These are phyloP conservation scores for Mariannaea sp. DNA, from an alignment of 2,329 filamentous ascomycete genomes.

Conservation along the genomic window DNA sequence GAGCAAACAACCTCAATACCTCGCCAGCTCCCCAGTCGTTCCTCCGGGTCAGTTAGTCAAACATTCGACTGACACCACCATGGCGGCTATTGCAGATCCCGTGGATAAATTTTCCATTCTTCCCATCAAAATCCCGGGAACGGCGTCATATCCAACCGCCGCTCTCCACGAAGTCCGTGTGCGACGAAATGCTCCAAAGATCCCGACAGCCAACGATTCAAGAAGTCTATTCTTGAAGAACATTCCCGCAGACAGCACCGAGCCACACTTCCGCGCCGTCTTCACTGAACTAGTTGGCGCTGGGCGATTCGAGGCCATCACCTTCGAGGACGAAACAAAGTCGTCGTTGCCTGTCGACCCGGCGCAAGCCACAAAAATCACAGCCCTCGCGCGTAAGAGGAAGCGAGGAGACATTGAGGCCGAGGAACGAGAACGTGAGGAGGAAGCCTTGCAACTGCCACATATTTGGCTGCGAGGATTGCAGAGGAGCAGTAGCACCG, in stretches of 20 bases:
- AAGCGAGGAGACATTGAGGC: slow-evolving; percentile 57
- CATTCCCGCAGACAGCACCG: slow-evolving; percentile 81
- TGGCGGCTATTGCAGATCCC: slow-evolving; percentile 36
- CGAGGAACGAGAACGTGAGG: slow-evolving; percentile 58
- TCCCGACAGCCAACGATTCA: slow-evolving; percentile 72
- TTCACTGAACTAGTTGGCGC: slow-evolving; percentile 77
- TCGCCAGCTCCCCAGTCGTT: background rate
- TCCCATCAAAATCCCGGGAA: slow-evolving; percentile 67
- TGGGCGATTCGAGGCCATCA: slow-evolving; percentile 76
- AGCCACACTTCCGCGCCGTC: slow-evolving; percentile 73
- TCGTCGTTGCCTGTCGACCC: slow-evolving; percentile 50
- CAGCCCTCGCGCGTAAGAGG: slow-evolving; percentile 47
- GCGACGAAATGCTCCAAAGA: slow-evolving; percentile 79
- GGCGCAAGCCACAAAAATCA: slow-evolving; percentile 50
- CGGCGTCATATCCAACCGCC: slow-evolving; percentile 64
- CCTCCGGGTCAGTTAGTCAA: background rate
- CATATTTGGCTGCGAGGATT: slow-evolving; percentile 74
- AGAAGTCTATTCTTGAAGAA: slow-evolving; percentile 92
- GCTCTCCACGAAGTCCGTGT: slow-evolving; percentile 86
- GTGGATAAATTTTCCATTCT: slow-evolving; percentile 69
- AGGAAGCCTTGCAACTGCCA: slow-evolving; percentile 67
- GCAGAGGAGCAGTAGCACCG: slow-evolving; percentile 75
- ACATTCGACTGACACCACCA: slow-evolving; percentile 15
- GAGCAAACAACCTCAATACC: background rate
- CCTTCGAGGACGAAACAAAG: slow-evolving; percentile 69